Evolutionary conservation across 208 protist genomes (phyloP), one percentile per base, ranked within the genome.

Genomic region (Crithidia acanthocephali): DNA sequence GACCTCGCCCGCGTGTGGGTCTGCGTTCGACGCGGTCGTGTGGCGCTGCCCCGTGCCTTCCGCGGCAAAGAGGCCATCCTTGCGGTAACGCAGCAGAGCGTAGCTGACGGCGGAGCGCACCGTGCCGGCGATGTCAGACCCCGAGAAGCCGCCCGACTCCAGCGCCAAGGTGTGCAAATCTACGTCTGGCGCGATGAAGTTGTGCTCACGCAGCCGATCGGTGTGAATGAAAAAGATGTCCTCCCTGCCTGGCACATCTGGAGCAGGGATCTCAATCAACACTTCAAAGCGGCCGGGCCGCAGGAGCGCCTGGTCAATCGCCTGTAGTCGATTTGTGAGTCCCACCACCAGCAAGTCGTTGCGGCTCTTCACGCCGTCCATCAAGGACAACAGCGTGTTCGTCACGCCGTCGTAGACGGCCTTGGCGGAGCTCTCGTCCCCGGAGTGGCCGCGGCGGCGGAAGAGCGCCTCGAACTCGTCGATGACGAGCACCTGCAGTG

Each of bases 381-480:
- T 98, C 25, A 98, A 86, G n/a, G 93, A 88, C 11, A 98, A 88
- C 2, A 98, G 79, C 66, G 99, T 99, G 83, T 99, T 99, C 4
- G 99, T 99, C 18, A 99, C 90, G n/a, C 96, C 98, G 85, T 99
- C 98, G 72, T 94, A 92, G 23, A 99, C 97, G 15, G 95, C 95
- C 62, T 90, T 85, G 6, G 91, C 91, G 45, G 98, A 98, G 32
- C 98, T 99, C 62, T 95, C 96, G 72, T 97, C 95, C 8, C 70
- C 64, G 25, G 73, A 77, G 22, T 87, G 81, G 28, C 98, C 98
- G 59, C 98, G 83, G 50, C 91, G 74, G 40, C 97, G 95, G 71
- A 99, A 99, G 69, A 99, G 99, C 16, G 99, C 97, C 74, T 99
- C 99, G 68, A 99, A 95, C 85, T 99, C 99, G 87, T 99, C 99